Percentiles rank a stretch among this genome's conserved stretches.
Conservation (phyloP, 176 grass and related monocot species). For the Pontederia crassipes region DNA sequence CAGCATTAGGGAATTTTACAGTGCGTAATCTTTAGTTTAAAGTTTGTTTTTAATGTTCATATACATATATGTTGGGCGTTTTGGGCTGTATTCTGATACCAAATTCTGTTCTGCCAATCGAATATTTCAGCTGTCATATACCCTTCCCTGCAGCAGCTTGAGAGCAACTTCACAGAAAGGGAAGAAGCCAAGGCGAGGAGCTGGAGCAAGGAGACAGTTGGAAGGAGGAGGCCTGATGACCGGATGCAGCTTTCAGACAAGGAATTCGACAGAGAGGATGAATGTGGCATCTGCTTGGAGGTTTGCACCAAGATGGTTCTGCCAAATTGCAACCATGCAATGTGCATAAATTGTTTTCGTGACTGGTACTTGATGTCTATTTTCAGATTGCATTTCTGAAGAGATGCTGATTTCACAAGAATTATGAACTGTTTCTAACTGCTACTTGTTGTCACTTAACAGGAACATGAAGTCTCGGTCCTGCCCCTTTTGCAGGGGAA, state of each 20-base stretch:
- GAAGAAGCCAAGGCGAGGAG: constrained; percentile 66
- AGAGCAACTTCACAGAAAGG: constrained; percentile 26
- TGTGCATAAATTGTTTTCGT: constrained; percentile 66
- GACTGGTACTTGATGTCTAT: constrained; percentile 30
- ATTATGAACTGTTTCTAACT: no score
- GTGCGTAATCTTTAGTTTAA: no score
- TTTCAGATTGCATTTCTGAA: not conserved
- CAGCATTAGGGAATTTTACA: constrained; percentile 83
- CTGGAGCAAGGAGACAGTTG: constrained; percentile 54
- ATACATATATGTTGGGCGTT: no score
- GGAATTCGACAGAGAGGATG: constrained; percentile 79
- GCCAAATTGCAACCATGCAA: constrained; percentile 66
- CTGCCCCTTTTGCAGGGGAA: constrained; percentile 39
- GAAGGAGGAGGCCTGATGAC: constrained; percentile 45
- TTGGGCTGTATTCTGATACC: not conserved
- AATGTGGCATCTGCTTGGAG: constrained; percentile 88
- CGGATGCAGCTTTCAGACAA: constrained; percentile 42
- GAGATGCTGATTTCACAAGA: no score
- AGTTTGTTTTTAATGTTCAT: no score
- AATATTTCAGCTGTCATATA: constrained; percentile 10
- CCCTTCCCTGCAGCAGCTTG: constrained; percentile 9
- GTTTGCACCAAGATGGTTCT: constrained; percentile 69
- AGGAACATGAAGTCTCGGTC: constrained; percentile 33
- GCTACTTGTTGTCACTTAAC: not conserved
- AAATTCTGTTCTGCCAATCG: not conserved